Conservation (phyloP, 2,329 filamentous ascomycete species). For the Ascomycota sp. region DNA sequence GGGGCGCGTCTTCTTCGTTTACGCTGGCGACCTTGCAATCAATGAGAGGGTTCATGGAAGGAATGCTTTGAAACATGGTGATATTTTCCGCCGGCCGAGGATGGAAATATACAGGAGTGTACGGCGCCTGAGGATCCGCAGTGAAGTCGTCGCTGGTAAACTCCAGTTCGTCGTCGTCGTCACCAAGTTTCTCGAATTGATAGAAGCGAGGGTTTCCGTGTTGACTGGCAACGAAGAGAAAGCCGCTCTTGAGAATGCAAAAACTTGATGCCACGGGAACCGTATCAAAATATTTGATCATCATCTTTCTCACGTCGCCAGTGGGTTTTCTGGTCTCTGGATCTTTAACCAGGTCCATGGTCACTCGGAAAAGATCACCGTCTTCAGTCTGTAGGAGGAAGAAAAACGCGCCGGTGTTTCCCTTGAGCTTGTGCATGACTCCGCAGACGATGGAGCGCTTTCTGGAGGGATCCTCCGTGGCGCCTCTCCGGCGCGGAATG, state of each 20-base stretch:
- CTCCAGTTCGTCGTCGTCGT: constrained; percentile 79
- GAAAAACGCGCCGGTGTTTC: constrained; percentile 72
- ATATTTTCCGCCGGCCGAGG: constrained; percentile 65
- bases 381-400: constrained; percentile 92
- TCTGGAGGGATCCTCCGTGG: constrained; percentile 78
- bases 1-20: constrained; percentile 79
- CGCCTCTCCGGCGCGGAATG: constrained; percentile 69
- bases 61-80: constrained; percentile 63
- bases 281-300: constrained; percentile 96
- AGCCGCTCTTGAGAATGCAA: constrained; percentile 87
- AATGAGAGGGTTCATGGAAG: constrained; percentile 77
- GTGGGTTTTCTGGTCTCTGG: constrained; percentile 50
- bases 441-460: constrained; percentile 76
- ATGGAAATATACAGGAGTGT: constrained; percentile 67
- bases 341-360: constrained; percentile 75
- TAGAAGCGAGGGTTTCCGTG: constrained; percentile 89
- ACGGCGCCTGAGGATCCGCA: constrained; percentile 49
- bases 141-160: constrained; percentile 71
- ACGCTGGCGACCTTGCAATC: constrained; percentile 85
- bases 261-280: constrained; percentile 74
- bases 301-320: constrained; percentile 62
- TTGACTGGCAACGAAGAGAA: constrained; percentile 80
- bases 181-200: constrained; percentile 90
- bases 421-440: constrained; percentile 92
- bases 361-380: constrained; percentile 95